Conservation (phyloP, 2,329 filamentous ascomycete genomes). For the Drechslera avenae region DNA sequence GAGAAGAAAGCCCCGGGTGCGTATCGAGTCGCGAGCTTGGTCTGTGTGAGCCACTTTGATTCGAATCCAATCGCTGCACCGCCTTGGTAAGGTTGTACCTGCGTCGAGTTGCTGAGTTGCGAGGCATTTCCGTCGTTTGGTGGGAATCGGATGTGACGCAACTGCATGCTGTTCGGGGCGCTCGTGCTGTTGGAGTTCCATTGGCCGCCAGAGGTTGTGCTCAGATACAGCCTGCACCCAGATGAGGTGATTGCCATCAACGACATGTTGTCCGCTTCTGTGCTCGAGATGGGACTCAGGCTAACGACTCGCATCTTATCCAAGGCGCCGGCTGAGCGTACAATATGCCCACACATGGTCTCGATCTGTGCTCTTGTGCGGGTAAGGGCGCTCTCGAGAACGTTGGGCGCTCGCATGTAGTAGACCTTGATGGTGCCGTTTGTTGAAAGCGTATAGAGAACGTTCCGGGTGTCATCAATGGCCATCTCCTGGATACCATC, state of each 20-base stretch:
- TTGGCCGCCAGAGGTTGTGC: conserved; percentile 75
- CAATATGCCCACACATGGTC: conserved; percentile 83
- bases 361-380: conserved; percentile 60
- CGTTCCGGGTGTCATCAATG: conserved; percentile 83
- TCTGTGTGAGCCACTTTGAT: conserved; percentile 41
- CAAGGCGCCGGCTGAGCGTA: conserved; percentile 70
- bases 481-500: conserved; percentile 79
- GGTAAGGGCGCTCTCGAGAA: conserved; percentile 60
- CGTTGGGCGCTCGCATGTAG: conserved; percentile 71
- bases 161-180: conserved; percentile 91
- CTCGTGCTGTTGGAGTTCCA: conserved; percentile 66
- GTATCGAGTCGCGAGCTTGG: conserved; percentile 63
- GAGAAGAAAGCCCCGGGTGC: conserved; percentile 91
- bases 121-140: conserved; percentile 55
- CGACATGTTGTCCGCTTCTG: conserved; percentile 81
- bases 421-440: conserved; percentile 90
- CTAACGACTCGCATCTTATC: conserved; percentile 75
- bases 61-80: conserved; percentile 34
- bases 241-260: conserved; percentile 89
- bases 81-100: conserved; percentile 38
- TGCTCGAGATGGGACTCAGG: conserved; percentile 80
- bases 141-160: conserved; percentile 96
- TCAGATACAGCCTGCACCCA: conserved; percentile 89
- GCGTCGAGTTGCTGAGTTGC: conserved; percentile 30
- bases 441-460: conserved; percentile 90